These are phyloP conservation scores for Poa pratensis DNA, from an alignment of 176 grass and related monocot genomes.

Conservation along the genomic window DNA sequence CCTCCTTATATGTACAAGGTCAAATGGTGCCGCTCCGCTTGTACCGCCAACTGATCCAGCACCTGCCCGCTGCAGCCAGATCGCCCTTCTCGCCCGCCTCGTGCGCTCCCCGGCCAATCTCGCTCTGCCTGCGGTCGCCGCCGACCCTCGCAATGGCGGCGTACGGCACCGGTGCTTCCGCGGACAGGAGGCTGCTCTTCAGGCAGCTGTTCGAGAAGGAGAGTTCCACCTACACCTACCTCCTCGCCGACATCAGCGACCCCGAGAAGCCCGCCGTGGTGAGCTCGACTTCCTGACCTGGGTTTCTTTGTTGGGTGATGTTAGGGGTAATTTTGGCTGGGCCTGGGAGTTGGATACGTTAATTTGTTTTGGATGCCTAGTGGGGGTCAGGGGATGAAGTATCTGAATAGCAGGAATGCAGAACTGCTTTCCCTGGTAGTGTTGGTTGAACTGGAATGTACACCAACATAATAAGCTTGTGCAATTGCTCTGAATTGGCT, in stretches of 20 bases:
- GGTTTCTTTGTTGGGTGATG: neutral
- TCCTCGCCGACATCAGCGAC: conserved; percentile 83
- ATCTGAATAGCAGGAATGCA: neutral
- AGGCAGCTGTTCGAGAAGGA: conserved; percentile 98
- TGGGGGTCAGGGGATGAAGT: neutral
- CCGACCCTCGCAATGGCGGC: conserved; percentile 60
- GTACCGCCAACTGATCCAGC: conserved; percentile 36
- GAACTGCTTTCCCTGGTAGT: neutral
- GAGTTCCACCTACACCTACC: conserved; percentile 93
- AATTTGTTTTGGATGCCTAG: neutral
- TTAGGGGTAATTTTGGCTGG: neutral
- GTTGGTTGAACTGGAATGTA: neutral
- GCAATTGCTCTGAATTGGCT: neutral
- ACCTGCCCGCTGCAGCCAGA: conserved; percentile 16
- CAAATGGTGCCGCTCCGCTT: conserved; percentile 43
- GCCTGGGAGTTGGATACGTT: neutral
- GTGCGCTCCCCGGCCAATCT: conserved; percentile 13
- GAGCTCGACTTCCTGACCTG: conserved; percentile 19
- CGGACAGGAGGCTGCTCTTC: conserved; percentile 66
- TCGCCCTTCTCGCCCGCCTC: neutral
- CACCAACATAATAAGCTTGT: neutral
- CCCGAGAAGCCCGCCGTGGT: conserved; percentile 90
- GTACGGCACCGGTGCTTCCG: conserved; percentile 29
- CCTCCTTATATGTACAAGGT: conserved; percentile 11
- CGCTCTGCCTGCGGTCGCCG: neutral